A percentile compares a stretch with the other conserved stretches of the same genome.
Evolutionary conservation across 768 basidiomycete genomes (phyloP).

Genomic region (Crepidotus variabilis): DNA sequence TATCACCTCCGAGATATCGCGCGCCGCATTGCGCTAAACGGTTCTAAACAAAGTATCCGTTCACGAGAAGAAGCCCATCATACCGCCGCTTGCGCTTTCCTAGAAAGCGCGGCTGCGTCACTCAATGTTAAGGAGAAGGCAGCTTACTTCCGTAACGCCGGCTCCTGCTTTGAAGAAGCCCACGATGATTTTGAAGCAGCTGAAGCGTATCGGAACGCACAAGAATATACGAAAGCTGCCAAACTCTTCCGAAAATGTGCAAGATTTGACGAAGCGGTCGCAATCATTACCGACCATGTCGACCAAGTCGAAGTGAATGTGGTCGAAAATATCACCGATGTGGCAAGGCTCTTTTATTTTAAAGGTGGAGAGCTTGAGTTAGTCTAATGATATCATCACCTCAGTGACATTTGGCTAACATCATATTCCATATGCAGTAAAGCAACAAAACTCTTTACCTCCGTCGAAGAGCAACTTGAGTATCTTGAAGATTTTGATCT

Average conservation of each 20-base stretch:
- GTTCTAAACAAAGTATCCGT: constrained; percentile 27
- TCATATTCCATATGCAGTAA: constrained; percentile 35
- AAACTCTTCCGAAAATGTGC: constrained; percentile 45
- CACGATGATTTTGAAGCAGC: constrained; percentile 41
- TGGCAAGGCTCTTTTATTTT: constrained; percentile 40
- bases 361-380: constrained; percentile 38
- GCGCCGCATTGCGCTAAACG: constrained; percentile 31
- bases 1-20: constrained; percentile 54
- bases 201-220: constrained; percentile 34
- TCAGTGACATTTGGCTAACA: constrained; percentile 16
- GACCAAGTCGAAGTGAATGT: constrained; percentile 27
- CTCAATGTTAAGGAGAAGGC: constrained; percentile 20
- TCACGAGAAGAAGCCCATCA: constrained; percentile 31
- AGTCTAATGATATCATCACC: constrained; percentile 35
- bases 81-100: constrained; percentile 48
- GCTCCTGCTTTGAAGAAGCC: constrained; percentile 41
- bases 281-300: constrained; percentile 37
- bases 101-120: constrained; percentile 31
- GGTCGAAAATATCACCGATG: constrained; percentile 33
- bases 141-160: constrained; percentile 39
- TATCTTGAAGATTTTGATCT: constrained; percentile 55
- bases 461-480: constrained; percentile 50
- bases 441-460: constrained; percentile 42
- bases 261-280: constrained; percentile 50
- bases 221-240: constrained; percentile 42